Evolutionary conservation across 345 rosid species (phyloP).

Genomic region (Hibiscus syriacus): DNA sequence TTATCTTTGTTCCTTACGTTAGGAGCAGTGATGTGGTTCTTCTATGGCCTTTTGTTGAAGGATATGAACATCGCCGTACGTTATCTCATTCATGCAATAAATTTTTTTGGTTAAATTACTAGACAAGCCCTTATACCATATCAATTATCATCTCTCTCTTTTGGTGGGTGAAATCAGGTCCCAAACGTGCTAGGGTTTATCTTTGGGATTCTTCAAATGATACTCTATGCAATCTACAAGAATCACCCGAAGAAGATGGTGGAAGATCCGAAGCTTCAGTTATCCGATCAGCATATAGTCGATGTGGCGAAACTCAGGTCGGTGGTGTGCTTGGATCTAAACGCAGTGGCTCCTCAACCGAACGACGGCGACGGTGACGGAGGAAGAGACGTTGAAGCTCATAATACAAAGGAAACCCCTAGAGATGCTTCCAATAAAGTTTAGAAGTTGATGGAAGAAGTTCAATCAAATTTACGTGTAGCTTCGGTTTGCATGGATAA

Average conservation of each 20-base stretch:
- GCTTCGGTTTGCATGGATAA: not conserved
- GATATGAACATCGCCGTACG: constrained; percentile 75
- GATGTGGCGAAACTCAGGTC: constrained; percentile 38
- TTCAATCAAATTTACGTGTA: not conserved
- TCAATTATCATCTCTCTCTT: not conserved
- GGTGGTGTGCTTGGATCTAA: constrained; percentile 34
- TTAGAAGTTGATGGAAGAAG: not conserved
- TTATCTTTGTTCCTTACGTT: constrained; percentile 75
- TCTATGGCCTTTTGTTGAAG: constrained; percentile 56
- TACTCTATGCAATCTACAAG: constrained; percentile 62
- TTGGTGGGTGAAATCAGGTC: constrained; percentile 31
- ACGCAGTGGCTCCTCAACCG: constrained; percentile 26
- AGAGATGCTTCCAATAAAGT: constrained; percentile 8
- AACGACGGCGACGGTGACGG: not conserved
- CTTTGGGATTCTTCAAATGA: constrained; percentile 68
- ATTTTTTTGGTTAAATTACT: not conserved
- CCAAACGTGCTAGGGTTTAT: constrained; percentile 75
- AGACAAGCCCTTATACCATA: not conserved
- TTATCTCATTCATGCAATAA: constrained; percentile 2
- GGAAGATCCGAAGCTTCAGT: constrained; percentile 33
- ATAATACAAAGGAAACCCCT: constrained; percentile 13
- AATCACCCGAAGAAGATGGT: constrained; percentile 37
- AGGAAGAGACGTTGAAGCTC: constrained; percentile 13
- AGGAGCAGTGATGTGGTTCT: constrained; percentile 87
- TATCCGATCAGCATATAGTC: constrained; percentile 36